Conservation (phyloP, 345 rosid species). For the Bruguiera sexangula region DNA sequence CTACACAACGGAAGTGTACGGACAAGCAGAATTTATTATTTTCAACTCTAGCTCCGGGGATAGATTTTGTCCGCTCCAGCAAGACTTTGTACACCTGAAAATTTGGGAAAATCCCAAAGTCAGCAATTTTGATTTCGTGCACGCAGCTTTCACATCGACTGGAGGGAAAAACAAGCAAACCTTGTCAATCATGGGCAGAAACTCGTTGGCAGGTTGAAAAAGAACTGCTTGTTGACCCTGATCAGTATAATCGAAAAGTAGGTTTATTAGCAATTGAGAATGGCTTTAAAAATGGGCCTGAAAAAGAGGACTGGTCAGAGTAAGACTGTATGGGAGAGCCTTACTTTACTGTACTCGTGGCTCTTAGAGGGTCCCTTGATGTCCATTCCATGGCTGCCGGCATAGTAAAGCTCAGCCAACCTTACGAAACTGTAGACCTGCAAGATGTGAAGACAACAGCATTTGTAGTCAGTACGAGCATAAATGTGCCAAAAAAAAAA, state of each 20-base stretch:
- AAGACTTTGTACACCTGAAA: slow-evolving; percentile 53
- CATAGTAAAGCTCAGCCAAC: slow-evolving; percentile 81
- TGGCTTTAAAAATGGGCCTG: neutral
- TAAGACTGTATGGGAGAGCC: neutral
- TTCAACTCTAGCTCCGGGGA: slow-evolving; percentile 78
- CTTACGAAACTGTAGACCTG: slow-evolving; percentile 85
- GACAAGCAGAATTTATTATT: slow-evolving; percentile 86
- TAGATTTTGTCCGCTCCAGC: slow-evolving; percentile 64
- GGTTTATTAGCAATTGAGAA: neutral
- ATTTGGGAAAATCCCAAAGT: neutral
- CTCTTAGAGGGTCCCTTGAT: slow-evolving; percentile 78
- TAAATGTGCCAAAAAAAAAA: neutral
- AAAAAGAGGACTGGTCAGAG: neutral
- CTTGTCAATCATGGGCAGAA: slow-evolving; percentile 77
- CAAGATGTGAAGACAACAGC: neutral
- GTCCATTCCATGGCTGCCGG: slow-evolving; percentile 99
- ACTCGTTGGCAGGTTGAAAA: slow-evolving; percentile 83
- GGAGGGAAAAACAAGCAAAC: slow-evolving; percentile 30
- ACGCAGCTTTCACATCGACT: neutral
- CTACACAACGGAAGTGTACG: slow-evolving; percentile 85
- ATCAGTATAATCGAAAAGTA: neutral
- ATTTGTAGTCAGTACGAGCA: neutral
- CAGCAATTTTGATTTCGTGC: neutral
- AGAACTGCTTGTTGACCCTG: slow-evolving; percentile 52
- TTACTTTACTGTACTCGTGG: slow-evolving; percentile 49